phyloP scores from a whole-genome alignment of 768 basidiomycete species.

The Crucibulum laeve region DNA sequence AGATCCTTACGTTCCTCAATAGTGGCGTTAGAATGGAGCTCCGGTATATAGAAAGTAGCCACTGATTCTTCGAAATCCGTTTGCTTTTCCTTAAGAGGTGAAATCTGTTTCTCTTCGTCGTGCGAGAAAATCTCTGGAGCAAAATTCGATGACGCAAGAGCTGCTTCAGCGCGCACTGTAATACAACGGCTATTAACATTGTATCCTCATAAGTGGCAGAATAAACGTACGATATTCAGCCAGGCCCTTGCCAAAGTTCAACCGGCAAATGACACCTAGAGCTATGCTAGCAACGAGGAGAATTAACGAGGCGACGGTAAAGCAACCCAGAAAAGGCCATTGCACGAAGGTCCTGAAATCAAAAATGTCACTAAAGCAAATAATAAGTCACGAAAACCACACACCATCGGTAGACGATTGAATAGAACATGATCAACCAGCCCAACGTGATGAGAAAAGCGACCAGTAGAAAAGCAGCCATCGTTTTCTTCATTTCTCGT shows the following conservation, averaged over 20 bases:
- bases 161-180: slow-evolving; percentile 33
- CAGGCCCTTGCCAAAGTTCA: slow-evolving; percentile 52
- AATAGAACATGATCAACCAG: slow-evolving; percentile 44
- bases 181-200: neutral
- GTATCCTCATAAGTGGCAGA: neutral
- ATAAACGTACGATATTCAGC: slow-evolving; percentile 46
- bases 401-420: slow-evolving; percentile 39
- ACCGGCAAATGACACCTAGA: slow-evolving; percentile 43
- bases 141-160: slow-evolving; percentile 32
- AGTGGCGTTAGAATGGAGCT: too few species aligned
- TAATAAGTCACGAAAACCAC: slow-evolving; percentile 5
- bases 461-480: slow-evolving; percentile 38
- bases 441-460: slow-evolving; percentile 29
- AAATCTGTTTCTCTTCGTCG: too few species aligned
- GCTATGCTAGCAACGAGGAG: slow-evolving; percentile 36
- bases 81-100: too few species aligned
- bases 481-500: slow-evolving; percentile 35
- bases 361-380: slow-evolving; percentile 18
- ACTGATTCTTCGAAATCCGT: too few species aligned
- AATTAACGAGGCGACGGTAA: slow-evolving; percentile 38
- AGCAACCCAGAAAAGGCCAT: slow-evolving; percentile 47
- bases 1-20: too few species aligned
- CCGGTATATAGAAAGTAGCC: too few species aligned
- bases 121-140: slow-evolving; percentile 34
- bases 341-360: slow-evolving; percentile 38